Evolutionary conservation across 208 protist genomes (phyloP).

Genomic region (Novymonas esmeraldas): DNA sequence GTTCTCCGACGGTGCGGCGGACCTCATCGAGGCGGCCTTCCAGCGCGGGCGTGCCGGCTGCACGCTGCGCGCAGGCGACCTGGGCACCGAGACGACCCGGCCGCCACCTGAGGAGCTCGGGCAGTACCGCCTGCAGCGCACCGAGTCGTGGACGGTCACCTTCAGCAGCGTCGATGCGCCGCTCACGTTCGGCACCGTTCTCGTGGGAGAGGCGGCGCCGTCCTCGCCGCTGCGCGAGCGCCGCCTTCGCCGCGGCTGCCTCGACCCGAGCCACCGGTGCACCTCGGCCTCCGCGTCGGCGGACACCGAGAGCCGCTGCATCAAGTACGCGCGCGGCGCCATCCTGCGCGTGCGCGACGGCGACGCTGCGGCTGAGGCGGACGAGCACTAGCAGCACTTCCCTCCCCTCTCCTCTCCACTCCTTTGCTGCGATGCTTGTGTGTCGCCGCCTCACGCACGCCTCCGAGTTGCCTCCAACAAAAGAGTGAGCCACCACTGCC

Average conservation of each 20-base stretch:
- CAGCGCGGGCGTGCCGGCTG: conserved; percentile 47
- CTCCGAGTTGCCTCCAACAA: no score
- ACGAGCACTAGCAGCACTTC: no score
- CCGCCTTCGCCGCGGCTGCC: conserved; percentile 27
- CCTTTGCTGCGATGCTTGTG: no score
- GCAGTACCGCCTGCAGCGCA: conserved; percentile 17
- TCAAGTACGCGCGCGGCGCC: conserved; percentile 33
- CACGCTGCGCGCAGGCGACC: conserved; percentile 34
- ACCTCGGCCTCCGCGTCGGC: conserved; percentile 31
- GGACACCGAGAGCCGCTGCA: conserved; percentile 32
- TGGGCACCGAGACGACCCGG: conserved; percentile 41
- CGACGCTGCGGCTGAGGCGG: neutral
- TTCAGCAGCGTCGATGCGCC: conserved; percentile 85
- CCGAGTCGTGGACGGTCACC: conserved; percentile 57
- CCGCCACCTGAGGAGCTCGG: conserved; percentile 24
- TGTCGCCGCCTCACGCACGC: no score
- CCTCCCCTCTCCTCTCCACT: no score
- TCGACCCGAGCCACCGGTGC: conserved; percentile 31
- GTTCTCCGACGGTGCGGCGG: conserved; percentile 55
- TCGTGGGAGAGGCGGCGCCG: conserved; percentile 41
- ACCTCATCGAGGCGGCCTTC: conserved; percentile 60
- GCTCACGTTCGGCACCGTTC: conserved; percentile 76
- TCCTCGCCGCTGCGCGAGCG: conserved; percentile 24
- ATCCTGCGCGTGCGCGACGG: conserved; percentile 4
- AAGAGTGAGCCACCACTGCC: no score